A percentile compares a stretch with the other conserved stretches of the same genome.
phyloP scores from a whole-genome alignment of 257 asterid genomes.

The Gardenia jasminoides region DNA sequence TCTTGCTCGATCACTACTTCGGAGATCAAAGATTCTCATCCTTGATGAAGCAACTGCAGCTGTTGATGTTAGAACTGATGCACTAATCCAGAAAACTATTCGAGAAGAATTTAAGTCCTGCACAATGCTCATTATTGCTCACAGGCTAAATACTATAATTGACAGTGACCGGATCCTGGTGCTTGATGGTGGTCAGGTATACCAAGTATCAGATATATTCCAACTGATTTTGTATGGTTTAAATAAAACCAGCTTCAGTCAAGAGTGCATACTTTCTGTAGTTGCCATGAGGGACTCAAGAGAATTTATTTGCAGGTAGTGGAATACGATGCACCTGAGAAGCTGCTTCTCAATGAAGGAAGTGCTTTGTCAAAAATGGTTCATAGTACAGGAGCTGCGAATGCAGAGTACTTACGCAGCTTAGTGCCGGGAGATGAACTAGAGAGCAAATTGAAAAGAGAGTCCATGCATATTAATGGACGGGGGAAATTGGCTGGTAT shows the following conservation, averaged over 20 bases:
- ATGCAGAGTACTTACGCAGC: slow-evolving; percentile 80
- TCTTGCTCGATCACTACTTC: slow-evolving; percentile 92
- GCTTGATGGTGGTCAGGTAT: slow-evolving; percentile 87
- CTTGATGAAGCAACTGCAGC: slow-evolving; percentile 99
- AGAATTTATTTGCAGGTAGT: neutral
- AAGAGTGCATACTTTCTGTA: no score
- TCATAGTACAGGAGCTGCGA: slow-evolving; percentile 92
- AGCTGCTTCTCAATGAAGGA: slow-evolving; percentile 55
- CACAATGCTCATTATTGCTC: slow-evolving; percentile 98
- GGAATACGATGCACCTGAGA: slow-evolving; percentile 77
- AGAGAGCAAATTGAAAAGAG: slow-evolving; percentile 28
- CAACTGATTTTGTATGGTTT: no score
- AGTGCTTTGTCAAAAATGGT: slow-evolving; percentile 96
- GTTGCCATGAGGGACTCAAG: no score
- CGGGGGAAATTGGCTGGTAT: slow-evolving; percentile 81
- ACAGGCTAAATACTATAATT: slow-evolving; percentile 82
- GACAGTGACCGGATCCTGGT: slow-evolving; percentile 81
- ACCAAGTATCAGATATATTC: neutral
- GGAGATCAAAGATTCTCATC: slow-evolving; percentile 93
- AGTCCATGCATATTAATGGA: slow-evolving; percentile 41
- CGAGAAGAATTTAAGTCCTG: slow-evolving; percentile 86
- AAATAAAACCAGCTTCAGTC: no score
- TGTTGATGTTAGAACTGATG: slow-evolving; percentile 92
- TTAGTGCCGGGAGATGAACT: slow-evolving; percentile 50
- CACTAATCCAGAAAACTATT: slow-evolving; percentile 91